Evolutionary conservation across 2,329 filamentous ascomycete genomes (phyloP).

Genomic region (Apiospora kogelbergensis): DNA sequence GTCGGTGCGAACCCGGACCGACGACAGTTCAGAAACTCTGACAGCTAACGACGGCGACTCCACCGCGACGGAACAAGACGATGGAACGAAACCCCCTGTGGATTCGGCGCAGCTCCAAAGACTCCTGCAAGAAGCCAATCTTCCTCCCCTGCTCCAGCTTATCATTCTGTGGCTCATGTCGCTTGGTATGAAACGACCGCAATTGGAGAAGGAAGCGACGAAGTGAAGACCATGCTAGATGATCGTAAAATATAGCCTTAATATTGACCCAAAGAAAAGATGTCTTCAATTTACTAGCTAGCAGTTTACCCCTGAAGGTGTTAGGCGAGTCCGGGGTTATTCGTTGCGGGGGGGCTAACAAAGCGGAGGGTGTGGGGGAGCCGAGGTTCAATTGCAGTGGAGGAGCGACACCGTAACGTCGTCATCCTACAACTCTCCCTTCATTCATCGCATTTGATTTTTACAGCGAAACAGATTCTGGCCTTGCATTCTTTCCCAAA

Average conservation of each 20-base stretch:
- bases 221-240: too few species aligned
- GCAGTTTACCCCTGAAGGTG: background rate
- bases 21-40: background rate
- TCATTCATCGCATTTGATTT: background rate
- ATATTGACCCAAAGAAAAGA: background rate
- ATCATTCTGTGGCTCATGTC: slow-evolving; percentile 15
- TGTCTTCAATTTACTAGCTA: too few species aligned
- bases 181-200: background rate
- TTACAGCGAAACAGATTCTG: background rate
- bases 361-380: background rate
- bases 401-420: background rate
- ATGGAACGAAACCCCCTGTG: background rate
- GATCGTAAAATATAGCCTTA: too few species aligned
- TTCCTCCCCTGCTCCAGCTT: slow-evolving; percentile 7
- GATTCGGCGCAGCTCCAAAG: slow-evolving; percentile 5
- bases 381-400: background rate
- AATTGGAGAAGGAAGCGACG: background rate
- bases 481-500: background rate
- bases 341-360: background rate
- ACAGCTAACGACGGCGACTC: background rate
- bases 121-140: background rate
- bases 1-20: background rate
- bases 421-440: background rate
- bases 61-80: background rate
- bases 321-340: background rate